Base-by-base conservation (phyloP, 768 basidiomycete species). In the Leucocoprinus birnbaumii region DNA sequence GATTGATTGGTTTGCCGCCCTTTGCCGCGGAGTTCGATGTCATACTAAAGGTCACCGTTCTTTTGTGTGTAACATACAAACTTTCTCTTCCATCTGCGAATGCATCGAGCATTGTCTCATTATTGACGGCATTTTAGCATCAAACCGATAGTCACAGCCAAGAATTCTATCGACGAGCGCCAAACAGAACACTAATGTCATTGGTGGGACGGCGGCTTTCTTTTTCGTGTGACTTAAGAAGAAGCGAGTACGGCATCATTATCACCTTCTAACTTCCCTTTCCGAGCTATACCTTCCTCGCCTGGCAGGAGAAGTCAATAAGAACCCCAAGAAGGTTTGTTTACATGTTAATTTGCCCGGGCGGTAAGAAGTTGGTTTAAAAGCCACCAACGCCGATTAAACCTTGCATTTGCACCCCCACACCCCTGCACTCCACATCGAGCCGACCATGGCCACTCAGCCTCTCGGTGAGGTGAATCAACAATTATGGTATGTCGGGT, bases 391-490 rank as follows among this genome's bases (percentile, higher is more conserved):
- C 67, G 59, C 68, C 66, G 59, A 73, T 72, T 73, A 70, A 74
- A 67, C 61, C 66, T 63, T 71, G 74, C 69, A 72, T 67, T 68
- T 70, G 70, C 69, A 63, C 54, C 71, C n/a, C 73, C 67, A 68
- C 70, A 62, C 67, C 50, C 52, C 58, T 57, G 38, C 47, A 45
- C 63, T 64, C 59, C 61, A 53, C 66, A 65, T 59, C 58, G 61
- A 69, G 70, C 74, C 76, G 71, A 64, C 70, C 69, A 80, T 84
- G 79, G 77, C 83, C 56, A 68, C 73, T 63, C 78, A 76, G 74
- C 77, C 80, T 64, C 67, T 76, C 73, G 79, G 71, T 58, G 84
- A 84, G 74, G 74, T 75, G 56, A 83, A 73, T 68, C 80, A 84
- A 66, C 83, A 83, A 66, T 73, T 82, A 59, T 89, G 87, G 86